A percentile compares a stretch with the other conserved stretches of the same genome.
phyloP scores from a whole-genome alignment of 192 early-diverging fungal species.

The Backusella mclennaniae region DNA sequence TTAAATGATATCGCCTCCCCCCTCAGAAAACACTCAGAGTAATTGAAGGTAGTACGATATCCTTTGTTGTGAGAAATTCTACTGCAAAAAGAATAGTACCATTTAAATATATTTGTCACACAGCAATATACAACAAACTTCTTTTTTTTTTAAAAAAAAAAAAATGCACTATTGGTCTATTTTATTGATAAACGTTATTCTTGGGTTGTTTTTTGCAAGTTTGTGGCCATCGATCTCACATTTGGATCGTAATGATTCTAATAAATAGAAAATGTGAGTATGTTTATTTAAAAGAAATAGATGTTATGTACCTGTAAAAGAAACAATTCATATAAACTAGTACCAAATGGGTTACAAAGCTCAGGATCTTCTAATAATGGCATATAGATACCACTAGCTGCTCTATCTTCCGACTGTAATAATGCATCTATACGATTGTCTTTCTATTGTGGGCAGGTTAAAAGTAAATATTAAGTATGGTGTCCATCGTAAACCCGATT shows the following conservation, averaged over 20 bases:
- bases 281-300: not conserved
- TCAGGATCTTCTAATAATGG: constrained; percentile 87
- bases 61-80: not conserved
- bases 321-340: constrained; percentile 85
- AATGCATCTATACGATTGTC: constrained; percentile 52
- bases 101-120: not conserved
- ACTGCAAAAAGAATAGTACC: not conserved
- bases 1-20: not conserved
- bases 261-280: not conserved
- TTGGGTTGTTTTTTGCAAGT: constrained; percentile 30
- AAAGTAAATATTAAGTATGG: not conserved
- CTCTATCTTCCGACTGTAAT: constrained; percentile 50
- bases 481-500: not conserved
- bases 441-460: constrained; percentile 29
- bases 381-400: constrained; percentile 75
- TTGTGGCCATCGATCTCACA: constrained; percentile 43
- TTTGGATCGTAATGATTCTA: constrained; percentile 61
- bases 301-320: constrained; percentile 62
- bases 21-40: not conserved
- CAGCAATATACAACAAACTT: not conserved
- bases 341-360: constrained; percentile 92
- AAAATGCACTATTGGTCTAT: not conserved
- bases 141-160: not conserved
- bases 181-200: not conserved
- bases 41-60: not conserved